These are phyloP conservation scores for Ramaria sp. DNA, from an alignment of 768 basidiomycete species.

Conservation along the genomic window DNA sequence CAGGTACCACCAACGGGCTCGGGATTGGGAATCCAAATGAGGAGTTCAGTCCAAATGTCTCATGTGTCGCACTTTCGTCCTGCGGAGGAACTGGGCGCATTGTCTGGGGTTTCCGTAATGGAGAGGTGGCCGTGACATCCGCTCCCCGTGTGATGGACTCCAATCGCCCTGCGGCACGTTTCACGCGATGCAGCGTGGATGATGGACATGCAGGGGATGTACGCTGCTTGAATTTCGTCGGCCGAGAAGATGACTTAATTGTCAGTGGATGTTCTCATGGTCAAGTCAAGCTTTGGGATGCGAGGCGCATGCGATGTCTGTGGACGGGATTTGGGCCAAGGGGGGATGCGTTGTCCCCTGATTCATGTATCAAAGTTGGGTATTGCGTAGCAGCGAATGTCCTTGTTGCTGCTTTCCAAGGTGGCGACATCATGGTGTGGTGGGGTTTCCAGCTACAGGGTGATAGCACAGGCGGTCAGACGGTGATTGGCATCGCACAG, in stretches of 20 bases:
- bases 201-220: slow-evolving; percentile 60
- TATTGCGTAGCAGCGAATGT: slow-evolving; percentile 24
- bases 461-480: neutral
- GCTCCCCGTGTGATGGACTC: slow-evolving; percentile 50
- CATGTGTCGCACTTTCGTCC: slow-evolving; percentile 33
- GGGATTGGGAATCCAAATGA: slow-evolving; percentile 67
- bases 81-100: slow-evolving; percentile 57
- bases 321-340: slow-evolving; percentile 46
- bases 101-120: slow-evolving; percentile 63
- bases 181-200: slow-evolving; percentile 35
- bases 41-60: slow-evolving; percentile 61
- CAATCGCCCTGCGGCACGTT: slow-evolving; percentile 31
- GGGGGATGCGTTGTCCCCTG: slow-evolving; percentile 25
- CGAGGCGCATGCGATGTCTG: slow-evolving; percentile 37
- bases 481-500: neutral
- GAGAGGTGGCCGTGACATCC: slow-evolving; percentile 52
- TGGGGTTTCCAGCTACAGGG: slow-evolving; percentile 25
- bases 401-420: slow-evolving; percentile 39
- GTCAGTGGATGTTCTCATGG: slow-evolving; percentile 23
- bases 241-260: slow-evolving; percentile 28
- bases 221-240: slow-evolving; percentile 45
- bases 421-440: slow-evolving; percentile 51
- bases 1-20: slow-evolving; percentile 43
- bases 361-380: slow-evolving; percentile 39
- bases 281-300: slow-evolving; percentile 57